A percentile compares a stretch with the other conserved stretches of the same genome.
phyloP scores from a whole-genome alignment of 169 alveolate species.

The Gregarina niphandrodes region DNA sequence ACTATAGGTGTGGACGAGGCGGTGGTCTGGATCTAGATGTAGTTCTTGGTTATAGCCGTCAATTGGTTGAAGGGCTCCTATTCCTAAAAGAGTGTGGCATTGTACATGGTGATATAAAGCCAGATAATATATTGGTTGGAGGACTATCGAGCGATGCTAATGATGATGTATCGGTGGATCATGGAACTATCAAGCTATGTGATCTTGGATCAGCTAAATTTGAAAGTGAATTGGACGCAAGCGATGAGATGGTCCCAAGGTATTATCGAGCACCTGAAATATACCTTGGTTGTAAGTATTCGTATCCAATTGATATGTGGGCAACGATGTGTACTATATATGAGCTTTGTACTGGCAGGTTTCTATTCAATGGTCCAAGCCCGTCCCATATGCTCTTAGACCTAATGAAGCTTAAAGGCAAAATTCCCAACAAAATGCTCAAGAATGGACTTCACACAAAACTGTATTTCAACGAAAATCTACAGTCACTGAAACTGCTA shows the following conservation, averaged over 20 bases:
- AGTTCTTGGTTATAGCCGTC: conserved; percentile 36
- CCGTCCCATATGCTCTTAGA: too few relatives aligned
- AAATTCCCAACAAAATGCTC: too few relatives aligned
- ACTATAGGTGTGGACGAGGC: conserved; percentile 34
- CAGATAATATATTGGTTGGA: too few relatives aligned
- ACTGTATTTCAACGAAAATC: too few relatives aligned
- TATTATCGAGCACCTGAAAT: conserved; percentile 96
- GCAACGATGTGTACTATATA: conserved; percentile 75
- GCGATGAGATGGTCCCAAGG: conserved; percentile 69
- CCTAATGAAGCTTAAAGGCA: too few relatives aligned
- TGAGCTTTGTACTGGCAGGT: conserved; percentile 86
- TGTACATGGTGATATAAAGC: too few relatives aligned
- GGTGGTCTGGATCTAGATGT: conserved; percentile 32
- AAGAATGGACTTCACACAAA: too few relatives aligned
- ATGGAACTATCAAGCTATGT: conserved; percentile 54
- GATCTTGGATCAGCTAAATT: conserved; percentile 76
- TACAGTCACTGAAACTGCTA: too few relatives aligned
- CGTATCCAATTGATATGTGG: conserved; percentile 76
- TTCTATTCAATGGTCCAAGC: too few relatives aligned
- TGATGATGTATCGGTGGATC: conserved; percentile 50
- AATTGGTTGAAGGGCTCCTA: conserved; percentile 34
- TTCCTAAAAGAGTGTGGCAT: too few relatives aligned
- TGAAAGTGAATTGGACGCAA: conserved; percentile 45
- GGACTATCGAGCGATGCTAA: conserved; percentile 72
- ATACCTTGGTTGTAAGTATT: conserved; percentile 65